Evolutionary conservation across 2,329 filamentous ascomycete genomes (phyloP).

Genomic region (Chaetomium sp.): DNA sequence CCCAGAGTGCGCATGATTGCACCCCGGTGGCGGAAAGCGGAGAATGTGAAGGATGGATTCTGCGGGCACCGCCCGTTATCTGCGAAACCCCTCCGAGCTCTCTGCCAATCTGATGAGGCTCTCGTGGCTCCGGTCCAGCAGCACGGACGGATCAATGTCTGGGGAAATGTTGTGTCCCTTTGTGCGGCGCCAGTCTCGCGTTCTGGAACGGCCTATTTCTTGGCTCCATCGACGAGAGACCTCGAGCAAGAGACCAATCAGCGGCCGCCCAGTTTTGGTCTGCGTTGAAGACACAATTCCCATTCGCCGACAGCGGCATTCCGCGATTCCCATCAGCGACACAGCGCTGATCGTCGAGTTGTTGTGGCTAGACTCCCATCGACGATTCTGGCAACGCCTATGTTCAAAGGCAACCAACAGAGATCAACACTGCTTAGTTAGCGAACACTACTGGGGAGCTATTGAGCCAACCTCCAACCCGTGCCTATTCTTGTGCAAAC

Average conservation of each 20-base stretch:
- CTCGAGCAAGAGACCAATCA: constrained; percentile 18
- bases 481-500: not conserved
- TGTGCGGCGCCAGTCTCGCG: constrained; percentile 19
- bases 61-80: not conserved
- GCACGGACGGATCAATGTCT: not conserved
- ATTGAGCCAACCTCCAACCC: not conserved
- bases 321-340: constrained; percentile 15
- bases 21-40: not conserved
- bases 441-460: not conserved
- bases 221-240: constrained; percentile 9
- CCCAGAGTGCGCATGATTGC: not conserved
- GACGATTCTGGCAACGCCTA: not conserved
- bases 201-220: constrained; percentile 34
- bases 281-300: constrained; percentile 16
- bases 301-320: constrained; percentile 31
- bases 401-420: not conserved
- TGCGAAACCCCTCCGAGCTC: not conserved
- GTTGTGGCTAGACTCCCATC: not conserved
- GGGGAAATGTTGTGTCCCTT: constrained; percentile 8
- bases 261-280: not conserved
- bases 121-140: not conserved
- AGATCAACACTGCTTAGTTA: not conserved
- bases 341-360: constrained; percentile 6
- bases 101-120: constrained; percentile 6
- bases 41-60: not conserved